These are phyloP conservation scores for Fonsecaea pedrosoi DNA, from an alignment of 2,329 filamentous ascomycete genomes.

Conservation along the genomic window DNA sequence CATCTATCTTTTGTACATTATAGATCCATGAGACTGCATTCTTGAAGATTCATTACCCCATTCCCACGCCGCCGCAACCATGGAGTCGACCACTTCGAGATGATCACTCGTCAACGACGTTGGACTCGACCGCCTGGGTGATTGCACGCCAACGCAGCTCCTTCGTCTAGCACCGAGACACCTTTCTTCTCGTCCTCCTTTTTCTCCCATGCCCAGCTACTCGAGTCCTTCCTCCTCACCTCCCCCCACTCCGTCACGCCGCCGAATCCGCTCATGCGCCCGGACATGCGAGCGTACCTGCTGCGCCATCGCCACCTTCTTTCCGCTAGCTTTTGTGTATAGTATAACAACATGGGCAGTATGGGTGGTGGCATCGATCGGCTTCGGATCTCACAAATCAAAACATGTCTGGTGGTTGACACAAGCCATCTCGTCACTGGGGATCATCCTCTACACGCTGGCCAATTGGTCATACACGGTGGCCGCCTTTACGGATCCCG, in stretches of 20 bases:
- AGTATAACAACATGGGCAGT: constrained; percentile 89
- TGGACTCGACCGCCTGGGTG: constrained; percentile 28
- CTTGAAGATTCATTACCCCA: not conserved
- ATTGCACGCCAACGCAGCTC: constrained; percentile 6
- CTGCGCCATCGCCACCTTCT: constrained; percentile 78
- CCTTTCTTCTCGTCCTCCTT: constrained; percentile 1
- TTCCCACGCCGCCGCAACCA: constrained; percentile 3
- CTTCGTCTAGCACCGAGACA: not conserved
- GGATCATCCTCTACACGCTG: constrained; percentile 74
- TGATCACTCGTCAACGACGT: constrained; percentile 21
- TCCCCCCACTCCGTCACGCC: constrained; percentile 50
- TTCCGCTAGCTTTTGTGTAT: constrained; percentile 90
- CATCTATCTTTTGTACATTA: not conserved
- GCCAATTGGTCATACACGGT: constrained; percentile 89
- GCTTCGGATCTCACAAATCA: constrained; percentile 45
- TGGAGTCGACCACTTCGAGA: constrained; percentile 26
- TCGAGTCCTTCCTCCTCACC: constrained; percentile 46
- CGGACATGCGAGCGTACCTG: constrained; percentile 76
- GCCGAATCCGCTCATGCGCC: constrained; percentile 51
- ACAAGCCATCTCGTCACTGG: constrained; percentile 62
- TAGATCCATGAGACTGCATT: not conserved
- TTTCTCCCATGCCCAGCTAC: constrained; percentile 33
- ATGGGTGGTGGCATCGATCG: constrained; percentile 82
- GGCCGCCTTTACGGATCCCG: constrained; percentile 91
- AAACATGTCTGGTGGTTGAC: constrained; percentile 35